A percentile compares a stretch with the other conserved stretches of the same genome.
phyloP scores from a whole-genome alignment of 23 red algal genomes.

The Cyanidium caldarium region DNA sequence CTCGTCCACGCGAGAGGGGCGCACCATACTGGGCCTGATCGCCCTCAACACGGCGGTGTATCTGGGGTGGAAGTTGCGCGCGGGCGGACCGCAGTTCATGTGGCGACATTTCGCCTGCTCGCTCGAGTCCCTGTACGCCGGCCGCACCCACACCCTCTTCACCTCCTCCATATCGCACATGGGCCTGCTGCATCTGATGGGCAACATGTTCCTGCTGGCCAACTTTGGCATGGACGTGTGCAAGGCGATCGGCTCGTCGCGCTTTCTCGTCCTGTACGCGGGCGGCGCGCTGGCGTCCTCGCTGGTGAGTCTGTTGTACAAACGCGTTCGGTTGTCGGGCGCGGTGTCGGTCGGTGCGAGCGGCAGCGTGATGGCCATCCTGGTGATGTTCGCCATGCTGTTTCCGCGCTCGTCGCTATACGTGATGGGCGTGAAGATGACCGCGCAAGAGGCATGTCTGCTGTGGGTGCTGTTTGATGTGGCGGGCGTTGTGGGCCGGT shows the following conservation, averaged over 20 bases:
- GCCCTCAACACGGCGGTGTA: conserved; percentile 10
- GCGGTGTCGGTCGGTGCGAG: conserved; percentile 13
- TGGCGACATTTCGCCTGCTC: conserved; percentile 25
- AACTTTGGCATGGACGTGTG: conserved; percentile 20
- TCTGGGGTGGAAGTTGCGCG: conserved; percentile 15
- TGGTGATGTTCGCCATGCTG: conserved; percentile 26
- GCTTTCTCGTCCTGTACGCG: conserved; percentile 8
- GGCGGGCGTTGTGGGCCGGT: conserved; percentile 6
- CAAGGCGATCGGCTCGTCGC: background rate
- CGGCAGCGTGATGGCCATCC: conserved; percentile 13
- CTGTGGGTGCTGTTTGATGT: conserved; percentile 20
- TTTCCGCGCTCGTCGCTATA: conserved; percentile 9
- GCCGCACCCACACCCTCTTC: conserved; percentile 14
- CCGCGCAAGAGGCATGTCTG: conserved; percentile 19
- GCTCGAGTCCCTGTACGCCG: conserved; percentile 5
- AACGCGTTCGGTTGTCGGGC: background rate
- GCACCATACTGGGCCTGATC: conserved; percentile 10
- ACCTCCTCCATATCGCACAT: conserved; percentile 1
- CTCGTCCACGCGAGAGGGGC: background rate
- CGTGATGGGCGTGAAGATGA: conserved; percentile 17
- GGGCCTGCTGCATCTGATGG: conserved; percentile 12
- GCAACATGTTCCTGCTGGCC: conserved; percentile 19
- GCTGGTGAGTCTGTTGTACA: conserved; percentile 12
- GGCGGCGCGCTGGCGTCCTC: conserved; percentile 9
- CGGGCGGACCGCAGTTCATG: conserved; percentile 11